Evolutionary conservation across 768 basidiomycete genomes (phyloP), one percentile per base, ranked within the genome.

Genomic region (Pholiota conissans): DNA sequence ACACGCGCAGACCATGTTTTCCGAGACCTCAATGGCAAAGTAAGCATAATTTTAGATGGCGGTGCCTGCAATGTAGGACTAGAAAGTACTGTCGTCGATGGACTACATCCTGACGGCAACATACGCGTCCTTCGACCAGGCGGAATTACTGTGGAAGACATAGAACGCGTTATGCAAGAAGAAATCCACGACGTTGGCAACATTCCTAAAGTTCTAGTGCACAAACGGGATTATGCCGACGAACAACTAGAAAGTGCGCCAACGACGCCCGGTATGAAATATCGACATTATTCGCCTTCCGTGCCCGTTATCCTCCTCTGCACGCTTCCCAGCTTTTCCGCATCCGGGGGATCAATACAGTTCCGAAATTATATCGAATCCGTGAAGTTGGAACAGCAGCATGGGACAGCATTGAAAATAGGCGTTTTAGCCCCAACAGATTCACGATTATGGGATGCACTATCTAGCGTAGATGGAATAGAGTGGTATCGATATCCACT

Each of bases 251-350:
- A 93, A 69, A 76, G 78, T 35, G 83, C 86, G 0, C 97, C 97
- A 8, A 94, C 93, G 7, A 98, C 97, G 0, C 97, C 97, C 2
- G 97, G 97, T 29, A 97, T 98, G 95, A 99, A 99, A 74, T 99
- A 99, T 71, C 84, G 89, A 50, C 97, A 99, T 74, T 99, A 99
- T 70, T 90, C 95, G 22, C 97, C 97, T 2, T 76, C 87, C 1
- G 87, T 95, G 3, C 93, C 94, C 2, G 91, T 98, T 28, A 84
- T 83, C 20, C 81, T 98, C 5, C 75, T 94, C 35, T 79, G 82
- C 60, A 84, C 85, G 3, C 63, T 73, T 4, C 73, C 80, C n/a
- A 59, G 65, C 40, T 78, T 80, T 24, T 79, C 83, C 6, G 20
- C 52, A 5, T 74, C 72, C 20, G 58, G 62, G n/a, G 49, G 68